Evolutionary conservation across 805 yeast species (phyloP), one percentile per base, ranked within the genome.

Genomic region (Starmerella apicola): DNA sequence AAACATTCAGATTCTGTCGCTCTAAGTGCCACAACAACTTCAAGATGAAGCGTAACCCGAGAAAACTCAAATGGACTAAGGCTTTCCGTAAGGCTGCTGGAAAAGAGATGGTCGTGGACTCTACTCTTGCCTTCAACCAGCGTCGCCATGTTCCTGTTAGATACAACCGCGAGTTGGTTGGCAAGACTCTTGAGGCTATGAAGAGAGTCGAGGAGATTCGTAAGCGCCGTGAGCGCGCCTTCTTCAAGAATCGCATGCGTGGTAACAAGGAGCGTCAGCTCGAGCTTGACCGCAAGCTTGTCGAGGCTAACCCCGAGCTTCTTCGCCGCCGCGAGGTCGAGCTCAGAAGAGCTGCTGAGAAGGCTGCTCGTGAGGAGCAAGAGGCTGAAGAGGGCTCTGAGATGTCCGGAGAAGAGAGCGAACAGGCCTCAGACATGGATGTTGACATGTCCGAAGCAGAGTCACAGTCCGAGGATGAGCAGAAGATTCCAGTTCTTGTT

Each of bases 1-100:
- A 91, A 60, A 97, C 85, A 64, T 91, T 91, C 63, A 72, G 95
- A 55, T 91, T 91, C 68, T 91, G 98, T 56, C 83, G 96, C 60
- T 85, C 97, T 46, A 91, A 91, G 62, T 91, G 98, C 68, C 98
- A 91, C 67, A 84, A 86, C 61, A 80, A 85, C 41, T 91, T 91
- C 76, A 91, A 91, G 62, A 93, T 85, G 68, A 85, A 95, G 71
- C 79, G 98, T 65, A 91, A 91, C 68, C 98, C 98, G 54, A 79
- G 98, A 68, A 91, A 91, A 65, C 76, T 86, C 64, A 81, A 74
- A 66, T 91, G 98, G 98, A 91, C 98, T 41, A 91, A 91, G 64
- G 97, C 98, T 1, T 91, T 91, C 73, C 77, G 98, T 67, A 91
- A 91, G 63, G 94, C 97, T 46, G 97, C 97, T 33, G 98, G 98